phyloP scores from a whole-genome alignment of 305 asterid species.

The Rubia tinctorum region DNA sequence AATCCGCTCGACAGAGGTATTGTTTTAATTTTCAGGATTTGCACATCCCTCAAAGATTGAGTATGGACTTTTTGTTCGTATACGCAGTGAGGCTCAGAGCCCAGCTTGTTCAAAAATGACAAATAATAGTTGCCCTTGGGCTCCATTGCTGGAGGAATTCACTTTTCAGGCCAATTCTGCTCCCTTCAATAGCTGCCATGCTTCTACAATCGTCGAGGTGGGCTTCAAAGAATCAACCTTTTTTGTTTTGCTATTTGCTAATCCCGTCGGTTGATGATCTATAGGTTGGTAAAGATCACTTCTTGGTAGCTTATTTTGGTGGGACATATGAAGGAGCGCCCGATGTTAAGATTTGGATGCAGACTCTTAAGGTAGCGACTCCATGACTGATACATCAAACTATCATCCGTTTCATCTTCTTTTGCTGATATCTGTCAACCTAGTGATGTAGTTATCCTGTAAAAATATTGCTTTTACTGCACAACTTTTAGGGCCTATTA shows the following conservation, averaged over 20 bases:
- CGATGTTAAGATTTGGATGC: constrained; percentile 87
- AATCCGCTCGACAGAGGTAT: background rate
- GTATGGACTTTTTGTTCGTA: constrained; percentile 1
- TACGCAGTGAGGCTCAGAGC: constrained; percentile 36
- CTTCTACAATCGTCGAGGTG: constrained; percentile 94
- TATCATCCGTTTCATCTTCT: background rate
- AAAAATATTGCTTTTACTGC: background rate
- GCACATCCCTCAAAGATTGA: too few relatives aligned
- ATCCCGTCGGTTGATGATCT: constrained; percentile 20
- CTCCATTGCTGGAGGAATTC: constrained; percentile 54
- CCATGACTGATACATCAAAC: background rate
- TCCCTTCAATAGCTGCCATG: constrained; percentile 83
- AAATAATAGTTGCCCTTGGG: constrained; percentile 45
- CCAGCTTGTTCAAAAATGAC: constrained; percentile 30
- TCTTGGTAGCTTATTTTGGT: constrained; percentile 85
- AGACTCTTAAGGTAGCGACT: constrained; percentile 60
- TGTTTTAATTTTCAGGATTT: too few relatives aligned
- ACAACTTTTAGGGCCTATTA: background rate
- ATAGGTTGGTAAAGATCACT: constrained; percentile 69
- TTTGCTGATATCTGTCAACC: background rate
- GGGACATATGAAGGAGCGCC: constrained; percentile 86
- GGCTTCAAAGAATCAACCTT: background rate
- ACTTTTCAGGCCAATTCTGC: constrained; percentile 65
- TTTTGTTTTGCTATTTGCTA: background rate
- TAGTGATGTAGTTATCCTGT: background rate